These are phyloP conservation scores for Coprinopsis cinerea DNA, from an alignment of 768 basidiomycete species.

Conservation along the genomic window DNA sequence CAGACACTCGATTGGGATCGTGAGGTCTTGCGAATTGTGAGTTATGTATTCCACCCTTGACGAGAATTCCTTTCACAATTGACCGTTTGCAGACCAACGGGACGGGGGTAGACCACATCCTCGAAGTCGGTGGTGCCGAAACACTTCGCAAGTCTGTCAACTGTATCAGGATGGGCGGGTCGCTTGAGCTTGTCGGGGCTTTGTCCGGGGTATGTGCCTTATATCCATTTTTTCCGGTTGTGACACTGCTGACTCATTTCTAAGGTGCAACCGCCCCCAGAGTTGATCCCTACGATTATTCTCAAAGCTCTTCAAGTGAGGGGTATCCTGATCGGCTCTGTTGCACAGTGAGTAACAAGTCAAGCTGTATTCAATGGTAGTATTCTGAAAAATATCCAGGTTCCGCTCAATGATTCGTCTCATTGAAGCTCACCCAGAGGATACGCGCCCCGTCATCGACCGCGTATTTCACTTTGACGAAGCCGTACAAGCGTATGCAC, in stretches of 20 bases:
- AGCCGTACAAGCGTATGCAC: conserved; percentile 39
- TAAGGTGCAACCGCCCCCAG: neutral
- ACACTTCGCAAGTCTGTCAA: conserved; percentile 37
- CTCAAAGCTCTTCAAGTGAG: neutral
- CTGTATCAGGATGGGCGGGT: conserved; percentile 31
- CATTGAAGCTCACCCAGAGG: conserved; percentile 30
- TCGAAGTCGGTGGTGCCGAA: conserved; percentile 39
- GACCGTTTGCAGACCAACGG: too few species aligned
- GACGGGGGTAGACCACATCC: too few species aligned
- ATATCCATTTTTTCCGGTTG: neutral
- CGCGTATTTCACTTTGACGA: conserved; percentile 55
- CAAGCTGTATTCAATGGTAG: neutral
- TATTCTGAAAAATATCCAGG: conserved; percentile 18
- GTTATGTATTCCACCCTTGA: too few species aligned
- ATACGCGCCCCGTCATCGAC: conserved; percentile 47
- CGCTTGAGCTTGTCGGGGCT: conserved; percentile 39
- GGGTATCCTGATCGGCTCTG: neutral
- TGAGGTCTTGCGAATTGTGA: too few species aligned
- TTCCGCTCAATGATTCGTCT: conserved; percentile 48
- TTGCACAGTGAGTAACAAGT: neutral
- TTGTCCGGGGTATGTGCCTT: conserved; percentile 26
- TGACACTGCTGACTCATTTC: neutral
- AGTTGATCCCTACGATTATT: neutral
- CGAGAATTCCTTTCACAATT: too few species aligned
- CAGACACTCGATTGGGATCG: too few species aligned